Evolutionary conservation across 2,329 filamentous ascomycete species (phyloP), one percentile per base, ranked within the genome.

Genomic region (Penicillium concentricum): DNA sequence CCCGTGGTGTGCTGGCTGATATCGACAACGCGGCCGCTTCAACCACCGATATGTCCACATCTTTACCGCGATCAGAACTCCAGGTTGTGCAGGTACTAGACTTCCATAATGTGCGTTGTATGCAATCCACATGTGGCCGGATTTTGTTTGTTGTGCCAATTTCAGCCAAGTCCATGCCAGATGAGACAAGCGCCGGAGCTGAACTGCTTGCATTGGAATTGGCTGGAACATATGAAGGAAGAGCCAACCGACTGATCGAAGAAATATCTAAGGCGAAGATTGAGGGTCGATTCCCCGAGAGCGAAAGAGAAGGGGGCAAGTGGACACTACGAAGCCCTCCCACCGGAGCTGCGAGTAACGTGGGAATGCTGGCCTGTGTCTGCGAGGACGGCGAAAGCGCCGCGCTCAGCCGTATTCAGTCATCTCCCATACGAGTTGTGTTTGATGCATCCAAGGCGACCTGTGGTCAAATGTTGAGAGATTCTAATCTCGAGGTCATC

Each of bases 241-340:
- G 87, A 71, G 90, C 89, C 1, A 78, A 81, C 18, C 90, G 88
- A 59, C 87, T 91, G 74, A 86, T 86, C 28, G 93, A 97, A 74
- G 94, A 97, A 62, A 81, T 97, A 13, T 85, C 87, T 46, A 95
- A 93, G 75, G 92, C 92, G 9, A 86, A 88, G 61, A 86, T 97
- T 15, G 93, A 97, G 74, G 89, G 87, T 6, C 85, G 92, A 12
- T 96, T 95, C 67, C 79, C 89, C 0, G 92, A 96, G 70, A 73
- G 79, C n/a, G 91, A 96, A 76, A 85, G 92, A 57, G 91, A 96
- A 72, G 84, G 88, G 57, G 82, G 87, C 16, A 86, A 84, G 65
- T 97, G 91, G 92, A 89, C 89, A 32, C 82, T 95, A 32, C 85
- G 91, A 37, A 89, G 87, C 20, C 82, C 85, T 15, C 22, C 52